phyloP scores from a whole-genome alignment of 345 rosid genomes.

The Rhodamnia argentea region DNA sequence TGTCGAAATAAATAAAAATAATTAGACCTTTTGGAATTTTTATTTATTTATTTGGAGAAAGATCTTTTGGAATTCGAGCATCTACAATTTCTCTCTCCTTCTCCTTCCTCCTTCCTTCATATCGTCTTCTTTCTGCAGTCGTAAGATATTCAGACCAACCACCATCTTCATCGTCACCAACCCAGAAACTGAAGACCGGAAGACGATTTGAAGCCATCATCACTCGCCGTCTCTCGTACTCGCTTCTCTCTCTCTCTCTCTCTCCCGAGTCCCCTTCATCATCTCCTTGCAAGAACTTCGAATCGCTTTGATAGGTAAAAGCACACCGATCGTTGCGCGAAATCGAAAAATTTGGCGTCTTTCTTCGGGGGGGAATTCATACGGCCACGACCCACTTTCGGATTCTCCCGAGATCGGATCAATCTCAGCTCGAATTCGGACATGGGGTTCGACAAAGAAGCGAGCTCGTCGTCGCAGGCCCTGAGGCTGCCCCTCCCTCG shows the following conservation, averaged over 20 bases:
- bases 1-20: no score
- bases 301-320: not conserved
- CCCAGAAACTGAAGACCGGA: not conserved
- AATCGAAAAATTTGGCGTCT: not conserved
- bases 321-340: not conserved
- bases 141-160: not conserved
- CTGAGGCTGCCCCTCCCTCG: conserved; percentile 10
- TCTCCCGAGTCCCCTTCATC: not conserved
- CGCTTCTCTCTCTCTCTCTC: not conserved
- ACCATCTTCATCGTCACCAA: not conserved
- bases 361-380: not conserved
- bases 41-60: no score
- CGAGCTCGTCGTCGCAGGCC: conserved; percentile 33
- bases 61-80: no score
- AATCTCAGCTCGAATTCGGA: not conserved
- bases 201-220: not conserved
- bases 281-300: not conserved
- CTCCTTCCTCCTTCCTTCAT: not conserved
- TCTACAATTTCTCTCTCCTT: no score
- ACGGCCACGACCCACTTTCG: not conserved
- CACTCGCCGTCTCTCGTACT: not conserved
- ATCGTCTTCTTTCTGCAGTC: not conserved
- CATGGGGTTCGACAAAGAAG: conserved; percentile 36
- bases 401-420: not conserved
- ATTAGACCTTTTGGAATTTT: no score